Percentiles rank a stretch among this genome's conserved stretches.
Evolutionary conservation across 208 protist genomes (phyloP).

Genomic region (Trypanosoma mega): DNA sequence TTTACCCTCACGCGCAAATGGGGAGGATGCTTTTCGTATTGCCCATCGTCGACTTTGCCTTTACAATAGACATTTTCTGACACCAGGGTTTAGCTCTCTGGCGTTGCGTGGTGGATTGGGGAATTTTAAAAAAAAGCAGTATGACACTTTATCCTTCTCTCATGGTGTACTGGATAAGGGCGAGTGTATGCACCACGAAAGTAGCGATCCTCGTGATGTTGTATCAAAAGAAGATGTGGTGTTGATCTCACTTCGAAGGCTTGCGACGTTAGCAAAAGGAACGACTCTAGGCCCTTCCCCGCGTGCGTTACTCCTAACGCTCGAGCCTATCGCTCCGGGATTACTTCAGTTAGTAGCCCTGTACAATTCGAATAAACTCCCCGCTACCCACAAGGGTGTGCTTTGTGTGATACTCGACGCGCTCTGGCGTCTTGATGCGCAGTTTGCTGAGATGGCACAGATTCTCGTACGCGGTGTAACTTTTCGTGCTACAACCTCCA

Average conservation of each 20-base stretch:
- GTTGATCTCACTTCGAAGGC: slow-evolving; percentile 36
- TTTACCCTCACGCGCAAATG: slow-evolving; percentile 24
- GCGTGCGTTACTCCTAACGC: slow-evolving; percentile 29
- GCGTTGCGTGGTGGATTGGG: too few relatives aligned
- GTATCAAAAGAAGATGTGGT: slow-evolving; percentile 15
- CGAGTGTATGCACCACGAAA: too few relatives aligned
- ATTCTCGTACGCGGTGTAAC: slow-evolving; percentile 29
- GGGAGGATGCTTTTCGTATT: slow-evolving; percentile 23
- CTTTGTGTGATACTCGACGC: slow-evolving; percentile 7
- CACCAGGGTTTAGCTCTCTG: slow-evolving; percentile 64
- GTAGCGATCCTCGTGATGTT: not conserved
- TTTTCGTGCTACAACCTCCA: slow-evolving; percentile 4
- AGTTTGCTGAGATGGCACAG: slow-evolving; percentile 20
- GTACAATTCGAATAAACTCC: not conserved
- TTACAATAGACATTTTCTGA: slow-evolving; percentile 66
- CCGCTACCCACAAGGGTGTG: not conserved
- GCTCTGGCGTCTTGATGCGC: slow-evolving; percentile 22
- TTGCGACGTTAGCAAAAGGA: slow-evolving; percentile 43
- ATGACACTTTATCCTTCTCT: too few relatives aligned
- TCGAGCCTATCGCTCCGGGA: slow-evolving; percentile 47
- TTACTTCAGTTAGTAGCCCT: slow-evolving; percentile 42
- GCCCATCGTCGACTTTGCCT: slow-evolving; percentile 53
- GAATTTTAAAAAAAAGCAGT: too few relatives aligned
- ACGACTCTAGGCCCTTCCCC: slow-evolving; percentile 42
- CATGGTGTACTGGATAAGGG: too few relatives aligned